These are phyloP conservation scores for Schizopora paradoxa DNA, from an alignment of 1,284 basidiomycete species.

Conservation along the genomic window DNA sequence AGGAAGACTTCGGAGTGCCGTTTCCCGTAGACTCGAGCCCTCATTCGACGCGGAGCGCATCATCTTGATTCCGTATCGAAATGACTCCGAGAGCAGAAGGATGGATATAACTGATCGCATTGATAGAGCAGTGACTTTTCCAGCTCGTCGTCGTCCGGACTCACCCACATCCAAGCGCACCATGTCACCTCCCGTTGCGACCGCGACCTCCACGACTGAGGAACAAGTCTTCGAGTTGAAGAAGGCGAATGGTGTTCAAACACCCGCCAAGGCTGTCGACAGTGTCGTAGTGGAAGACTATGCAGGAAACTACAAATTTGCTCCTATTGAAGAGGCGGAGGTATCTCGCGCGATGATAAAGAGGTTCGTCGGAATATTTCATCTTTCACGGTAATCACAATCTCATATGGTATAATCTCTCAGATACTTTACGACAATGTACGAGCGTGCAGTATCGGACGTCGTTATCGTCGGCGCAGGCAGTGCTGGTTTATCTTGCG, in stretches of 20 bases:
- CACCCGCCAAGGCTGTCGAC: conserved; percentile 12
- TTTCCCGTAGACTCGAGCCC: too few relatives aligned
- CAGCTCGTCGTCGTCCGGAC: neutral
- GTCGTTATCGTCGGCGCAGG: conserved; percentile 80
- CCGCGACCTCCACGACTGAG: conserved; percentile 20
- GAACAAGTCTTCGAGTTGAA: conserved; percentile 23
- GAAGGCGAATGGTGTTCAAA: conserved; percentile 24
- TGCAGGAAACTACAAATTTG: conserved; percentile 60
- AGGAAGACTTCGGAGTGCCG: too few relatives aligned
- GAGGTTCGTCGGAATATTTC: conserved; percentile 38
- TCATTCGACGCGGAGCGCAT: too few relatives aligned
- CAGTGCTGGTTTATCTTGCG: conserved; percentile 75
- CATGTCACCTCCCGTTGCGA: conserved; percentile 32
- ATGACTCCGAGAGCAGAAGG: too few relatives aligned
- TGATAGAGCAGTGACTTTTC: neutral
- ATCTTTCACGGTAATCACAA: conserved; percentile 1
- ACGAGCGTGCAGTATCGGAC: conserved; percentile 71
- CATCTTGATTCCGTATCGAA: too few relatives aligned
- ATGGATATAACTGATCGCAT: too few relatives aligned
- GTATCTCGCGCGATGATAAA: conserved; percentile 79
- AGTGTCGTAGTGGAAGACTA: conserved; percentile 46
- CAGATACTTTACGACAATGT: conserved; percentile 70
- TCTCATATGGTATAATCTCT: neutral
- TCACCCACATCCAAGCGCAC: conserved; percentile 3
- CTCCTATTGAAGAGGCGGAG: conserved; percentile 71